These are phyloP conservation scores for Tricholoma bakamatsutake DNA, from an alignment of 768 basidiomycete genomes.

Conservation along the genomic window DNA sequence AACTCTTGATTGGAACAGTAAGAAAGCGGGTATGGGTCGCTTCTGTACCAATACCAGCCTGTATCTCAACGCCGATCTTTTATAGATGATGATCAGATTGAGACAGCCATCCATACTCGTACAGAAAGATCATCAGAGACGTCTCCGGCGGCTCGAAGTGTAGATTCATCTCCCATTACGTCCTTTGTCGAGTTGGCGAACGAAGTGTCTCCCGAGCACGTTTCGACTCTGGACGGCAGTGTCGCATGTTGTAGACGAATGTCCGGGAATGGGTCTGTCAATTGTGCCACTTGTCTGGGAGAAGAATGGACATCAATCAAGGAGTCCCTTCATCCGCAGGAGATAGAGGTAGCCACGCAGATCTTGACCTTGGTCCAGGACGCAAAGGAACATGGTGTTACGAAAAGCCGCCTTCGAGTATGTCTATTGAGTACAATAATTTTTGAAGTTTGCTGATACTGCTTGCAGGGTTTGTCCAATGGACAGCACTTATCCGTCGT, in stretches of 20 bases:
- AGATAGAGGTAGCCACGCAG: constrained; percentile 23
- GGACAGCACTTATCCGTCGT: constrained; percentile 26
- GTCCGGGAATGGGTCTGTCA: constrained; percentile 28
- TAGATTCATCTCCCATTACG: constrained; percentile 12
- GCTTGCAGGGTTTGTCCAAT: constrained; percentile 15
- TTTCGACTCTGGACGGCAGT: constrained; percentile 32
- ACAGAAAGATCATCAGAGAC: constrained; percentile 20
- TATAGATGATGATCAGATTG: constrained; percentile 80
- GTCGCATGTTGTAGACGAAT: constrained; percentile 43
- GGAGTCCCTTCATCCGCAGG: constrained; percentile 21
- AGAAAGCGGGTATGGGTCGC: constrained; percentile 64
- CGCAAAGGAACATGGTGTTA: constrained; percentile 33
- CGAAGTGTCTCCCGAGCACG: constrained; percentile 31
- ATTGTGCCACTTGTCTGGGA: constrained; percentile 42
- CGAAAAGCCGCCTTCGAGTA: constrained; percentile 33
- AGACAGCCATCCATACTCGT: constrained; percentile 54
- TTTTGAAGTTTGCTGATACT: not conserved
- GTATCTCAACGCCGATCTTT: constrained; percentile 4
- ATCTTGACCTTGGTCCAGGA: constrained; percentile 31
- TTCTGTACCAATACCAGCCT: not conserved
- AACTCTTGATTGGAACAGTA: constrained; percentile 78
- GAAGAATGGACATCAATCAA: constrained; percentile 30
- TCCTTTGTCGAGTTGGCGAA: constrained; percentile 13
- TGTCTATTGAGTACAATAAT: constrained; percentile 10
- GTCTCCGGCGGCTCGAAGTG: constrained; percentile 13